phyloP scores from a whole-genome alignment of 2,329 filamentous ascomycete genomes.

The Shiraia bambusicola region DNA sequence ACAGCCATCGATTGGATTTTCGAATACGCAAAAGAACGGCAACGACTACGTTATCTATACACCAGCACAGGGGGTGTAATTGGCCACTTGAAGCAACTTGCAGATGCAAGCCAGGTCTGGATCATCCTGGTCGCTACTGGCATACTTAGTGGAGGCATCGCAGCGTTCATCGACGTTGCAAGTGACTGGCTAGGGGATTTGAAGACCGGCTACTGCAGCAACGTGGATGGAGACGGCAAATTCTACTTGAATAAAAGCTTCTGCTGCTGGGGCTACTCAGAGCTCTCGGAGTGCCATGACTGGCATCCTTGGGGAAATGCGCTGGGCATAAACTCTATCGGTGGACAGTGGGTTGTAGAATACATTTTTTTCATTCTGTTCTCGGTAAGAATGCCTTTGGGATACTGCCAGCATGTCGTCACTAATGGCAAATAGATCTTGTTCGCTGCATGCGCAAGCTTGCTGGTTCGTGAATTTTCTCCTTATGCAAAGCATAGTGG shows the following conservation, averaged over 20 bases:
- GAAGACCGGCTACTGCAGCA: conserved; percentile 85
- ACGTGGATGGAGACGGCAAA: conserved; percentile 71
- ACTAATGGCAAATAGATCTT: conserved; percentile 58
- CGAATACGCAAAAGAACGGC: conserved; percentile 94
- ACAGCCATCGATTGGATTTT: conserved; percentile 99
- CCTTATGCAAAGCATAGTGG: conserved; percentile 90
- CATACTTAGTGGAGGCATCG: conserved; percentile 77
- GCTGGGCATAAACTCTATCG: conserved; percentile 64
- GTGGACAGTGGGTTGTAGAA: conserved; percentile 77
- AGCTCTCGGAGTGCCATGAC: conserved; percentile 75
- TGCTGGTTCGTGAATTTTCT: conserved; percentile 81
- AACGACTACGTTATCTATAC: conserved; percentile 76
- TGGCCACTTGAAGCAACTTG: conserved; percentile 69
- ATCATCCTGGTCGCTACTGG: conserved; percentile 83
- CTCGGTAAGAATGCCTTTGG: conserved; percentile 60
- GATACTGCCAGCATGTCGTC: not conserved
- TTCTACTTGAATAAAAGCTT: conserved; percentile 92
- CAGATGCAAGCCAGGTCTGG: conserved; percentile 92
- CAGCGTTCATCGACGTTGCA: conserved; percentile 84
- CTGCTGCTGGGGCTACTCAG: conserved; percentile 84
- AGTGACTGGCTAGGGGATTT: conserved; percentile 93
- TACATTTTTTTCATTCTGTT: conserved; percentile 86
- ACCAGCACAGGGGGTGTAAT: conserved; percentile 69
- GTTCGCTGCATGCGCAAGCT: conserved; percentile 74
- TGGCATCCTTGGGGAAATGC: conserved; percentile 86